Conservation (phyloP, 2,329 filamentous ascomycete genomes). For the Aureobasidium sp. region DNA sequence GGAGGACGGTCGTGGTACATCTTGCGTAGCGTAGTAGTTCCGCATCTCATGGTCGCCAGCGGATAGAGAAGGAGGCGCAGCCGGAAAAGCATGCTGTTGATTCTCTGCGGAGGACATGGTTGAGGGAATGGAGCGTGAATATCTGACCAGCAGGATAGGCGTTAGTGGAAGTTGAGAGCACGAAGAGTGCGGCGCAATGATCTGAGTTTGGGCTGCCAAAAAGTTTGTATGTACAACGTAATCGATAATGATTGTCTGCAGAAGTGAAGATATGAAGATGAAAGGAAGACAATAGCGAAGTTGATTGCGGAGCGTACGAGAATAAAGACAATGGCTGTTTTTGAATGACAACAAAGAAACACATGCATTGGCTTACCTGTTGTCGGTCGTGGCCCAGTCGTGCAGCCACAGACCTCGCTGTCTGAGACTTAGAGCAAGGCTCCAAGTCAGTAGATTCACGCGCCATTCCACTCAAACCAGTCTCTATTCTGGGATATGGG, state of each 20-base stretch:
- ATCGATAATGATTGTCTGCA: conserved; percentile 2
- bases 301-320: conserved; percentile 17
- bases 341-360: conserved; percentile 21
- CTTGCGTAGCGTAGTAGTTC: conserved; percentile 50
- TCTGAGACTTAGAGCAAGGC: conserved; percentile 28
- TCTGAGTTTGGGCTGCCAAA: not conserved
- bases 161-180: conserved; percentile 8
- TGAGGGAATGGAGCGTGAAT: conserved; percentile 14
- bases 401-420: conserved; percentile 21
- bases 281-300: conserved; percentile 9
- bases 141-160: conserved; percentile 15
- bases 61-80: conserved; percentile 50
- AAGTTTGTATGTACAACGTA: not conserved
- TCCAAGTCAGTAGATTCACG: conserved; percentile 32
- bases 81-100: conserved; percentile 46
- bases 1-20: conserved; percentile 46
- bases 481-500: conserved; percentile 33
- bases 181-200: not conserved
- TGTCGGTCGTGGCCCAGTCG: conserved; percentile 23
- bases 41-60: conserved; percentile 54
- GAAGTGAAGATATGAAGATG: conserved; percentile 4
- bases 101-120: conserved; percentile 42
- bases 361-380: conserved; percentile 20
- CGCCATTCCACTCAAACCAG: conserved; percentile 31
- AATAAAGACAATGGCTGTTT: conserved; percentile 29